Conservation (phyloP, 1,139 yeast genomes). For the Pneumocystis carinii region DNA sequence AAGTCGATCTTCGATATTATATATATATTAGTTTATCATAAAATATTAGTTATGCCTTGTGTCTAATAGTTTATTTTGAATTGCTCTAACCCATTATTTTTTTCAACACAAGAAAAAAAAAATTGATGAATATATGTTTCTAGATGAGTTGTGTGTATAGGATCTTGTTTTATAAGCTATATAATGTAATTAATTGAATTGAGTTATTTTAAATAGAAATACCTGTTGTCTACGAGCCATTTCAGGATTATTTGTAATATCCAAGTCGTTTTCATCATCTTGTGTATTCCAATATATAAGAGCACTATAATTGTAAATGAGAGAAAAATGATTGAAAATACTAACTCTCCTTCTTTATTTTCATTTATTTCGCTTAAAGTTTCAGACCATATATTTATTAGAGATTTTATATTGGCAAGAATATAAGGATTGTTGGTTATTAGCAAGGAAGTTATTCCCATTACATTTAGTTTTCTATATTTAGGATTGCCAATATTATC, state of each 20-base stretch:
- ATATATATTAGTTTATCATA: neutral
- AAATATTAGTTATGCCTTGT: neutral
- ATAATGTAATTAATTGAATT: neutral
- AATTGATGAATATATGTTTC: neutral
- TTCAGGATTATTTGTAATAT: conserved; percentile 6
- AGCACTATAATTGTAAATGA: conserved; percentile 1
- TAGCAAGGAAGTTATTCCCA: conserved; percentile 42
- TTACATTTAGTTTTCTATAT: conserved; percentile 44
- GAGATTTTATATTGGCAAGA: conserved; percentile 1
- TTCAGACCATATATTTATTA: conserved; percentile 12
- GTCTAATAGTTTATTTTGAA: neutral
- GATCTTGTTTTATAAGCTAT: neutral
- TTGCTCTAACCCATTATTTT: neutral
- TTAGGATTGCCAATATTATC: conserved; percentile 53
- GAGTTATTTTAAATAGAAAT: neutral
- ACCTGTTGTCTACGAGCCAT: conserved; percentile 4
- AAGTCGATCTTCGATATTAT: too few species aligned
- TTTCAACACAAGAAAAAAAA: neutral
- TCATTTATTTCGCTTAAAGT: conserved; percentile 12
- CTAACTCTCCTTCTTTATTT: conserved; percentile 9
- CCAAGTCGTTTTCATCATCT: neutral
- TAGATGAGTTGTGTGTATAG: neutral
- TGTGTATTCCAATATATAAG: conserved; percentile 10
- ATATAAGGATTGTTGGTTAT: conserved; percentile 4
- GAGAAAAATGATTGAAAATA: neutral